Base-by-base conservation (phyloP, 1,284 basidiomycete species). In the Sphagnurus paluster region DNA sequence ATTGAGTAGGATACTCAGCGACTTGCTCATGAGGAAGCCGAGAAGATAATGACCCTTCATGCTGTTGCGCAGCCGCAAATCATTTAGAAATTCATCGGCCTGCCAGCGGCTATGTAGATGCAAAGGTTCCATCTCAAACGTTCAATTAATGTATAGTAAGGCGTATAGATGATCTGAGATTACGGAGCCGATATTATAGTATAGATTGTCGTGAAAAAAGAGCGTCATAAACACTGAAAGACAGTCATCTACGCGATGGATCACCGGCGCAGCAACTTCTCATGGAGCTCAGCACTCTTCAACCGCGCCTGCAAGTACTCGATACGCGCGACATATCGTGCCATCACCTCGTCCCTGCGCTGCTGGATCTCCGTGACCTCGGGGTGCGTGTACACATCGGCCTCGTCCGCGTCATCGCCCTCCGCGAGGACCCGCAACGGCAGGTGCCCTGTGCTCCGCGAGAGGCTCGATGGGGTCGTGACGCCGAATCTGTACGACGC, bases 271-370 rank as follows among this genome's bases (percentile, higher is more conserved):
- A 82, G 48, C 46, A 87, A 63, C 61, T 83, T 85, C 67, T 88
- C 86, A 47, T 83, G 81, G 59, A 88, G 63, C 65, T 88, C 83
- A 1, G 85, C 86, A 19, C 81, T 80, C 65, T 86, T 87, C 62
- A 88, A 59, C 63, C 80, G 79, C 41, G 85, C 85, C 36, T 79
- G 74, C 52, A 88, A 66, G 56, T 84, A 87, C 52, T 86, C 84
- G 55, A 88, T 56, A 36, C 85, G 75, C 30, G 75, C 76, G 46
- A 81, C 79, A 57, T 87, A 88, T 53, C 85, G 73, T 49, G 68
- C 71, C 40, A 72, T 75, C 43, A 88, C 84, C 54, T 86, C 83
- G 36, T 75, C 76, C 29, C 80, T 70, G 48, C 82, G 71, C 49
- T 75, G 64, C 46, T 80, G 74, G 47, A 57, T 37, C 30, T 58